phyloP scores from a whole-genome alignment of 2,329 filamentous ascomycete genomes.

The Cryoendolithus antarcticus region DNA sequence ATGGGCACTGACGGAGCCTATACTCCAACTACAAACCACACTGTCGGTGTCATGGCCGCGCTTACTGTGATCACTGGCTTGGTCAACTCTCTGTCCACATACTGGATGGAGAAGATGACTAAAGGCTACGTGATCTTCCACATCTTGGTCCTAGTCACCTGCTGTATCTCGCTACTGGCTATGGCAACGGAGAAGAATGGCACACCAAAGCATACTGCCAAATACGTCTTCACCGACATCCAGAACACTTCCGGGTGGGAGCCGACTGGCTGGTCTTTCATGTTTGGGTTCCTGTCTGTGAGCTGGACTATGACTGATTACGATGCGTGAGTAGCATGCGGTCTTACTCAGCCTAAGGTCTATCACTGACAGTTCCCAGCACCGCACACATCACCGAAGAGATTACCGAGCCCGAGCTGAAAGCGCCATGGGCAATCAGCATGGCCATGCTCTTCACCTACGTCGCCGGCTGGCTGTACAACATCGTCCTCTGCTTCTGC shows the following conservation, averaged over 20 bases:
- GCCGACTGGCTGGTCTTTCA: conserved; percentile 42
- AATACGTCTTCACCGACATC: conserved; percentile 44
- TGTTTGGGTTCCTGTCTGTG: conserved; percentile 50
- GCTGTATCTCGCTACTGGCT: conserved; percentile 39
- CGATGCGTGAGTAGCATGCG: conserved; percentile 24
- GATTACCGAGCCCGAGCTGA: conserved; percentile 37
- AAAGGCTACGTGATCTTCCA: conserved; percentile 47
- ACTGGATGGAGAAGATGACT: conserved; percentile 47
- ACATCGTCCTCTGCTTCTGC: conserved; percentile 45
- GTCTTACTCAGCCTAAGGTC: conserved; percentile 19
- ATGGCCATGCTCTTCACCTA: conserved; percentile 45
- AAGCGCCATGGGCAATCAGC: conserved; percentile 44
- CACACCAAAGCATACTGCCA: conserved; percentile 38
- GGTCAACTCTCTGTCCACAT: conserved; percentile 45
- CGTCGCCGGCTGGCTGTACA: conserved; percentile 43
- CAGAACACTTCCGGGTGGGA: conserved; percentile 41
- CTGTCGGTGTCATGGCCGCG: conserved; percentile 44
- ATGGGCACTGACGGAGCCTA: conserved; percentile 26
- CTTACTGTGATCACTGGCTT: conserved; percentile 40
- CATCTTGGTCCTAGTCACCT: conserved; percentile 39
- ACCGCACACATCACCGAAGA: conserved; percentile 40
- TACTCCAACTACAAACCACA: conserved; percentile 32
- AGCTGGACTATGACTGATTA: conserved; percentile 51
- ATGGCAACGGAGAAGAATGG: conserved; percentile 24
- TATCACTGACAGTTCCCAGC: conserved; percentile 23